Conservation (phyloP, 2,329 filamentous ascomycete species). For the Colletotrichum costaricense region DNA sequence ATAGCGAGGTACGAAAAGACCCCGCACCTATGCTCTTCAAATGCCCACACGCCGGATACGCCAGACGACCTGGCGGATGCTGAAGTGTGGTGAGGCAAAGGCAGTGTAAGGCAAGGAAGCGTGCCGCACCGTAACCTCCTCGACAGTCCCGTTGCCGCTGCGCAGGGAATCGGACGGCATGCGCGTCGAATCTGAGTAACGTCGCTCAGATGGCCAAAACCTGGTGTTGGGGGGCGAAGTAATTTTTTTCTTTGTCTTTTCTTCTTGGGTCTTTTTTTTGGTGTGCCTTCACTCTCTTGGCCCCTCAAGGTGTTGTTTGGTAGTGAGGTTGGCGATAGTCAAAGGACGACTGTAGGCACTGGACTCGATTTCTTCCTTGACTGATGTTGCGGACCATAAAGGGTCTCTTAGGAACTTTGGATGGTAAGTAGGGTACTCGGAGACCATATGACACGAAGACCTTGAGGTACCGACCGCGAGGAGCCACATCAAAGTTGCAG, state of each 20-base stretch:
- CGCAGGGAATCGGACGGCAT: not conserved
- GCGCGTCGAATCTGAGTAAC: too few relatives aligned
- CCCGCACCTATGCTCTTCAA: not conserved
- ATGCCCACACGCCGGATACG: constrained; percentile 13
- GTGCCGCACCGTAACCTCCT: constrained; percentile 3
- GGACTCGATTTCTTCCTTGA: not conserved
- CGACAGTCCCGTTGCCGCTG: not conserved
- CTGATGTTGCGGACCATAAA: not conserved
- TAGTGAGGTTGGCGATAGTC: not conserved
- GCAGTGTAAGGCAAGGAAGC: constrained; percentile 5
- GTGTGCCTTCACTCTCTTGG: not conserved
- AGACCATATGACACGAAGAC: not conserved
- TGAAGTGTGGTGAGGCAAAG: constrained; percentile 10
- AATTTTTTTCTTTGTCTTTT: not conserved
- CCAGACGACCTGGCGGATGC: constrained; percentile 6
- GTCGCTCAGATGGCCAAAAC: not conserved
- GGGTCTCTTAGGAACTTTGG: not conserved
- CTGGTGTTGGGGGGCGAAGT: too few relatives aligned
- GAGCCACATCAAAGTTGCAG: not conserved
- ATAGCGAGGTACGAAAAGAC: not conserved
- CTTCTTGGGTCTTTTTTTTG: not conserved
- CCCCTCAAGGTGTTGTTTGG: not conserved
- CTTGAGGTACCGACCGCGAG: not conserved
- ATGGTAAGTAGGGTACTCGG: not conserved
- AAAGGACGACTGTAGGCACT: not conserved